Base-by-base conservation (phyloP, 2,329 filamentous ascomycete species). In the Aureobasidium sp. region DNA sequence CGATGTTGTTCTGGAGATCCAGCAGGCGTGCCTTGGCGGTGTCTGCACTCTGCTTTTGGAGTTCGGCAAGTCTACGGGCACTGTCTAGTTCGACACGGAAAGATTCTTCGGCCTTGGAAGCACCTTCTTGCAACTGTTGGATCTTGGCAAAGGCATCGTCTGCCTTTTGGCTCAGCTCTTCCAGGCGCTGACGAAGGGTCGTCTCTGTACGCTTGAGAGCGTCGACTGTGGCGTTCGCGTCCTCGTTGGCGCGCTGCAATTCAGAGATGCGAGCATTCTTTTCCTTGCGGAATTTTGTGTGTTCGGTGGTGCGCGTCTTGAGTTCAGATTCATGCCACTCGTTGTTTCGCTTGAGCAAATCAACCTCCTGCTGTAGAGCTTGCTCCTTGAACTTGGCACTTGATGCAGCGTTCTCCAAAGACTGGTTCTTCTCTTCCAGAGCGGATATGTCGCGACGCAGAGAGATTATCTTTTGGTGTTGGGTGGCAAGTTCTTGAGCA, bases 251-350 rank as follows among this genome's bases (percentile, higher is more conserved):
- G 59, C 91, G 89, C 74, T 97, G 90, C 31, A 99, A 84, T 70
- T 95, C 90, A 9, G 91, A 84, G 68, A 97, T 90, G 42, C 90
- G 88, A 1, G 91, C 87, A 65, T 90, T 90, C 81, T 97, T 97
- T 72, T 99, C 94, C 72, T 96, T 97, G 66, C 94, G 86, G 75
- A 89, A 93, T 71, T 92, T 96, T 67, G 93, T 84, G 52, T 91
- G 86, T 72, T 99, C 94, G 9, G 87, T 84, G 65, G 84, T 87
- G 77, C 96, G 96, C 0, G 90, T 92, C 78, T 96, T 93, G 25
- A 97, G 82, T 74, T 99, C 94, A 45, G 82, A 86, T 71, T 97
- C 91, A 62, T 94, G 88, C 89, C 91, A 99, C 69, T 97, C 93
- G 66, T 90, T 90, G 77, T 91, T 96, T 70, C 88, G 89, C 72